Evolutionary conservation across 805 yeast genomes (phyloP).

Genomic region (Kodamaea hsintzibuensis): DNA sequence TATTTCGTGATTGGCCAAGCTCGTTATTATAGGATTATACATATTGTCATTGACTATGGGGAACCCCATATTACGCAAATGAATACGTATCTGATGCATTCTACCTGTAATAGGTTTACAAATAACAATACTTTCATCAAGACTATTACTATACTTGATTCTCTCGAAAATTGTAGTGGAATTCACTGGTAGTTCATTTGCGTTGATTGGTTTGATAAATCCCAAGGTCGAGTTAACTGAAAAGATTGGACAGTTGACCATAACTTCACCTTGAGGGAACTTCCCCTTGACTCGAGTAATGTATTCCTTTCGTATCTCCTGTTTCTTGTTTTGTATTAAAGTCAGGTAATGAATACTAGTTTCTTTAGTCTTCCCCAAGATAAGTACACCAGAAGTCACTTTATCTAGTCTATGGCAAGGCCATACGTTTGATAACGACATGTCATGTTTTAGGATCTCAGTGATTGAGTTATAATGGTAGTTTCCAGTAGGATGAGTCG

Average conservation of each 20-base stretch:
- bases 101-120: constrained; percentile 55
- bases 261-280: constrained; percentile 33
- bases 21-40: constrained; percentile 23
- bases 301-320: constrained; percentile 40
- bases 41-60: constrained; percentile 82
- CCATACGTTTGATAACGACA: constrained; percentile 32
- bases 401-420: constrained; percentile 52
- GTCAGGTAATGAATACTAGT: constrained; percentile 33
- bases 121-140: constrained; percentile 43
- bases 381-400: constrained; percentile 51
- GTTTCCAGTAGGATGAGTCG: constrained; percentile 54
- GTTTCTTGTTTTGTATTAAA: constrained; percentile 29
- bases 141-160: constrained; percentile 26
- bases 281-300: constrained; percentile 45
- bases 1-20: constrained; percentile 12
- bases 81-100: constrained; percentile 60
- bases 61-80: constrained; percentile 46
- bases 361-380: constrained; percentile 40
- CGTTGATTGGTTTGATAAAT: constrained; percentile 28
- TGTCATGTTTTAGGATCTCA: constrained; percentile 40
- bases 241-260: constrained; percentile 43
- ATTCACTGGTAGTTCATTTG: constrained; percentile 23
- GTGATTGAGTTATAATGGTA: constrained; percentile 44
- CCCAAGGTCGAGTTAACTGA: constrained; percentile 35
- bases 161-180: constrained; percentile 36